Base-by-base conservation (phyloP, 129 eudicot species). In the Lactuca sativa region DNA sequence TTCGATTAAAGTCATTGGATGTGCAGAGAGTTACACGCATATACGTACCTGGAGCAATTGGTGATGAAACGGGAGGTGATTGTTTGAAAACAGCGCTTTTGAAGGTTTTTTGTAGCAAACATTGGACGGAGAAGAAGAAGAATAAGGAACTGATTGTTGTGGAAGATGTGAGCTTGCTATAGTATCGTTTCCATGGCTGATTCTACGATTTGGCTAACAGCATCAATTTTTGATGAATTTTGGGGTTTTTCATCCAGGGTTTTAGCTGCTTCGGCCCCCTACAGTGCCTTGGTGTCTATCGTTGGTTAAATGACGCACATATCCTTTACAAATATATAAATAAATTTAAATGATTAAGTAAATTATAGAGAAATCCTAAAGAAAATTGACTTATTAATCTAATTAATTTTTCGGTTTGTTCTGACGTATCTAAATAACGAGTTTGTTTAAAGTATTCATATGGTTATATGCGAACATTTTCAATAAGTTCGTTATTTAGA, bases 61-160 rank as follows among this genome's bases (percentile, higher is more conserved):
- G 65, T 73, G 64, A 73, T 60, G 74, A 81, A 57, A 12, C 85
- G 68, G 41, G 82, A 75, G 57, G 82, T 52, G 59, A 87, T 79
- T 73, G 80, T 62, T 81, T 73, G 89, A 59, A 83, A 72, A 52
- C 77, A 83, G 21, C 70, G 82, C 16, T 76, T 85, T 47, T 66
- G 91, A 34, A 90, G 80, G 67, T 80, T 87, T 66, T 87, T 85
- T 14, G 85, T 65, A 47, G 81, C 77, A 7, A 88, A 78, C 96
- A 88, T 83, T 49, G 71, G 54, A 68, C 2, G 57, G 54, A 36
- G 64, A 60, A 18, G 59, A 60, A 18, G 59, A 56, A 17, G 60
- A 59, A 14, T 43, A 41, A 31, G 34, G 49, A 67, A 34, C 44
- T 47, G 63, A 59, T 47, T 48, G 69, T 41, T 40, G 14, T 4